Percentiles rank a stretch among this genome's conserved stretches.
phyloP scores from a whole-genome alignment of 441 rosid species.

The Adansonia rubrostipa region DNA sequence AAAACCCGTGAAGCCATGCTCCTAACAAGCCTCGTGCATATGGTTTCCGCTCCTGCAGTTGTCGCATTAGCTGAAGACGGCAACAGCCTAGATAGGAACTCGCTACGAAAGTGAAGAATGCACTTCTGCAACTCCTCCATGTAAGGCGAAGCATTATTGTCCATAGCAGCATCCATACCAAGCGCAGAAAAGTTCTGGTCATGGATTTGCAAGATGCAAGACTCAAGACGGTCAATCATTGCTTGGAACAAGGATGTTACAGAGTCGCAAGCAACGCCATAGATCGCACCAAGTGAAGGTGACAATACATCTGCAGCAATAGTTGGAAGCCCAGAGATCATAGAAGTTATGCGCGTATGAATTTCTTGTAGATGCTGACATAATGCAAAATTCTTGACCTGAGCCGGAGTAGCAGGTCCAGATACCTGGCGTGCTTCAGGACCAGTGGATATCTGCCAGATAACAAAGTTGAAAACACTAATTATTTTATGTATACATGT shows the following conservation, averaged over 20 bases:
- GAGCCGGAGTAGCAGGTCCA: slow-evolving; percentile 87
- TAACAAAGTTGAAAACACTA: not conserved
- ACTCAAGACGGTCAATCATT: slow-evolving; percentile 86
- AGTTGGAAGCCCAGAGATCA: slow-evolving; percentile 67
- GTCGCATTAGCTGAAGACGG: slow-evolving; percentile 61
- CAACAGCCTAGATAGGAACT: slow-evolving; percentile 81
- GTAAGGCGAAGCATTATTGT: slow-evolving; percentile 88
- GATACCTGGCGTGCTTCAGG: slow-evolving; percentile 89
- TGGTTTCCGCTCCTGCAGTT: slow-evolving; percentile 66
- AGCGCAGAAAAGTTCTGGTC: slow-evolving; percentile 79
- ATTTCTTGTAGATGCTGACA: slow-evolving; percentile 94
- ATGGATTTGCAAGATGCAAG: slow-evolving; percentile 91
- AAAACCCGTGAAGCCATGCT: slow-evolving; percentile 90
- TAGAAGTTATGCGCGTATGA: slow-evolving; percentile 72
- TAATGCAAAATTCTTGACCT: slow-evolving; percentile 81
- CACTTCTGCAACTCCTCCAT: slow-evolving; percentile 94
- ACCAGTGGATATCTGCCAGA: slow-evolving; percentile 90
- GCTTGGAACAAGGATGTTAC: slow-evolving; percentile 89
- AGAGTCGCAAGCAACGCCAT: slow-evolving; percentile 87
- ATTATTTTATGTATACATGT: not conserved
- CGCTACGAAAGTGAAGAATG: slow-evolving; percentile 81
- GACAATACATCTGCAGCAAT: slow-evolving; percentile 85
- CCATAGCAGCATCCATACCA: slow-evolving; percentile 81
- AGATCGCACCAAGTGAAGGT: slow-evolving; percentile 69
- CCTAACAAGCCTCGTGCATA: slow-evolving; percentile 86